Evolutionary conservation across 2,329 filamentous ascomycete species (phyloP).

Genomic region (Acarospora socialis): DNA sequence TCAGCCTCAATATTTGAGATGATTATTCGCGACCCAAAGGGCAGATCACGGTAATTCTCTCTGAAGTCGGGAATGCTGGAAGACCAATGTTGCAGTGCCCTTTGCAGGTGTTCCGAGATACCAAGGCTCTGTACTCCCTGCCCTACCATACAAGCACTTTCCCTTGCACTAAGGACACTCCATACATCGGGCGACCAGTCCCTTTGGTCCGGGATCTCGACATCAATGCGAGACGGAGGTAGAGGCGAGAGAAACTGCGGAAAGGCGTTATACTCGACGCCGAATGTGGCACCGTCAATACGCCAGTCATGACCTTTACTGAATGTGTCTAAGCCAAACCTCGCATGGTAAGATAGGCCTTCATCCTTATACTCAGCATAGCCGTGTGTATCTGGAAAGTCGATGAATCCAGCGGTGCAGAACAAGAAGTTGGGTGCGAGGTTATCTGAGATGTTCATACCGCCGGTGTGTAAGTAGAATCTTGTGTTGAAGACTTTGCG

Average conservation of each 20-base stretch:
- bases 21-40: not conserved
- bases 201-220: not conserved
- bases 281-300: not conserved
- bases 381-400: not conserved
- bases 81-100: conserved; percentile 1
- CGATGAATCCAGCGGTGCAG: not conserved
- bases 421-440: not conserved
- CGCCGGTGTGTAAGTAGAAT: not conserved
- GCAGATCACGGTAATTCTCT: not conserved
- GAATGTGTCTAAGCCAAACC: not conserved
- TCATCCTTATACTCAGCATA: conserved; percentile 1
- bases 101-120: not conserved
- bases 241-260: not conserved
- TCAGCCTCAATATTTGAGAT: not conserved
- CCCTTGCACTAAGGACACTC: conserved; percentile 1
- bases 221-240: not conserved
- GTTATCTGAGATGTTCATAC: conserved; percentile 1
- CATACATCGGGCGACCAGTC: conserved; percentile 1
- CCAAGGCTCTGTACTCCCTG: not conserved
- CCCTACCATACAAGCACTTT: not conserved
- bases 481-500: not conserved
- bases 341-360: not conserved
- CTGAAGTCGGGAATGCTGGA: not conserved
- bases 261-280: not conserved
- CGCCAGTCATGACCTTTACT: not conserved